Conservation (phyloP, 192 early-diverging fungal genomes). For the Dissophora globulifera region DNA sequence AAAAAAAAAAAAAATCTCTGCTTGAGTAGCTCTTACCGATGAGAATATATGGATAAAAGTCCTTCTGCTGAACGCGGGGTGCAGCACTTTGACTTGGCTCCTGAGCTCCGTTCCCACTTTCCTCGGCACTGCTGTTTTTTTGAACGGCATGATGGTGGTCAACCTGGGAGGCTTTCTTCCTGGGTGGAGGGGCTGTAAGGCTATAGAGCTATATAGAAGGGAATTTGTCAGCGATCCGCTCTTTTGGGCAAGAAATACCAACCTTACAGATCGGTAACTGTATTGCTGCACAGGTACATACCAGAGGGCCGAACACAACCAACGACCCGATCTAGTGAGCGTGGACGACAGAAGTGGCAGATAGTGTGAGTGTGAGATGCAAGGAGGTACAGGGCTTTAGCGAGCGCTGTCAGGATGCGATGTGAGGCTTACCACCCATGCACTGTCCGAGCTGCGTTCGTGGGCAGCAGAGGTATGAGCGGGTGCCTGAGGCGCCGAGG, state of each 20-base stretch:
- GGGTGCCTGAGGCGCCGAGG: slow-evolving; percentile 10
- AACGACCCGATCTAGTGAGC: slow-evolving; percentile 57
- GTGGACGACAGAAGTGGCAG: not conserved
- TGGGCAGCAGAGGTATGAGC: slow-evolving; percentile 2
- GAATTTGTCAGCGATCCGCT: too few relatives aligned
- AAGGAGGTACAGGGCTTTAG: not conserved
- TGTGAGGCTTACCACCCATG: slow-evolving; percentile 30
- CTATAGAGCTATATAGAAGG: slow-evolving; percentile 51
- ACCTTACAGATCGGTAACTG: too few relatives aligned
- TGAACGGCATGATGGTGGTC: slow-evolving; percentile 11
- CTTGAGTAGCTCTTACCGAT: slow-evolving; percentile 31
- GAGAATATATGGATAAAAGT: slow-evolving; percentile 58
- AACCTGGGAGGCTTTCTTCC: slow-evolving; percentile 33
- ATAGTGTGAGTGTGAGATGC: not conserved
- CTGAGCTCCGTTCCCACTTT: not conserved
- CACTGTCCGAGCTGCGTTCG: slow-evolving; percentile 19
- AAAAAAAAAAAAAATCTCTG: not conserved
- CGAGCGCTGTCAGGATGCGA: not conserved
- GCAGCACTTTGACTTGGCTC: not conserved
- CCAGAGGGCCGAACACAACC: slow-evolving; percentile 60
- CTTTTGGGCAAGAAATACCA: too few relatives aligned
- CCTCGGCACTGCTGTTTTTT: not conserved
- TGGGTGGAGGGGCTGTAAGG: slow-evolving; percentile 56
- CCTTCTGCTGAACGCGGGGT: slow-evolving; percentile 23
- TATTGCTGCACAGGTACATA: slow-evolving; percentile 14